Evolutionary conservation across 805 yeast species (phyloP), one percentile per base, ranked within the genome.

Genomic region (Blastobotrys mokoenaii): DNA sequence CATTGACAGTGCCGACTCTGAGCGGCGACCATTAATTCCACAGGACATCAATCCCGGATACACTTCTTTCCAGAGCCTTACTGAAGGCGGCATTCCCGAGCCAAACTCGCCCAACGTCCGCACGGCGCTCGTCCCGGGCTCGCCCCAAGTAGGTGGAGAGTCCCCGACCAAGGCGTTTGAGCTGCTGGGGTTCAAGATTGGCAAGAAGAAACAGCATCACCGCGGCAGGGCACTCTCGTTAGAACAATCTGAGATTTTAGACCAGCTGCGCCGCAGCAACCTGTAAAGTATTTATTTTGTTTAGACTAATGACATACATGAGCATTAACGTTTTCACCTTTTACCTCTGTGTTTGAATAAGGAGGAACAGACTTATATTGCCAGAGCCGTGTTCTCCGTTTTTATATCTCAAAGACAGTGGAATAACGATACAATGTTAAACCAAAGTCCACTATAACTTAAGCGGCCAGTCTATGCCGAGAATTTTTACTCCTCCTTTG

Each of bases 231-330:
- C 65, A 1, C 60, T 76, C 30, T 74, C 81, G 0, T 73, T 62
- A 51, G 84, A 78, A 56, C 82, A 79, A 54, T 61, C 62, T 36
- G 74, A 74, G 54, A 58, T 79, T 12, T 59, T 76, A 41, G 64
- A 64, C 34, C 78, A 73, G 55, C 57, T 77, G 40, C 68, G 68
- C 17, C 59, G 33, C 5, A 38, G 16, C 33, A 22, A 12, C 15
- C 7, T 10, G 40, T 4, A 18, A 17, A 3, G 20, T 36, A 15
- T 30, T 29, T 16, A 12, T 14, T 25, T 25, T 38, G 15, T 43
- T 42, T 3, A 11, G 14, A 15, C 12, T 17, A 33, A n/a, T n/a
- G n/a, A n/a, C n/a, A n/a, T n/a, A n/a, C n/a, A n/a, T n/a, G n/a
- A n/a, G n/a, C n/a, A n/a, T n/a, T n/a, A n/a, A n/a, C n/a, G n/a